A percentile compares a stretch with the other conserved stretches of the same genome.
Conservation (phyloP, 371 early-diverging fungal genomes). For the Apophysomyces ossiformis region DNA sequence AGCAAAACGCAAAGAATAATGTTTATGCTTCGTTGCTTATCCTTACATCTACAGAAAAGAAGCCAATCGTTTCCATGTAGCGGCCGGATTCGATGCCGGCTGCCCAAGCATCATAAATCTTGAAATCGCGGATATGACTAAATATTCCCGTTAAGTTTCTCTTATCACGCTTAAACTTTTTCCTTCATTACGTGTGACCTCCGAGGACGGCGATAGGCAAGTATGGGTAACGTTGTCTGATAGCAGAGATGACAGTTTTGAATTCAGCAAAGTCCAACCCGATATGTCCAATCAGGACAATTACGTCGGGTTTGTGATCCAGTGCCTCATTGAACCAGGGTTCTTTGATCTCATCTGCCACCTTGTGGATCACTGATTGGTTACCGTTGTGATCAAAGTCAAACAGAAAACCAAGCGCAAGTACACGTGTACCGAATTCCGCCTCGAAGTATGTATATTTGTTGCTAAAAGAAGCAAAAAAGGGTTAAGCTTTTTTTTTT, state of each 20-base stretch:
- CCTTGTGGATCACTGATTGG: slow-evolving; percentile 42
- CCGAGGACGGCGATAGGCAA: slow-evolving; percentile 63
- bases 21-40: not conserved
- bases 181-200: slow-evolving; percentile 48
- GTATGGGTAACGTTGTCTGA: slow-evolving; percentile 54
- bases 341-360: slow-evolving; percentile 52
- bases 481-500: not conserved
- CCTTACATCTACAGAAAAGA: slow-evolving; percentile 54
- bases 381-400: slow-evolving; percentile 53
- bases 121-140: slow-evolving; percentile 62
- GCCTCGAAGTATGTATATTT: slow-evolving; percentile 60
- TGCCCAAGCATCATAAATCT: slow-evolving; percentile 52
- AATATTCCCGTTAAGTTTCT: not conserved
- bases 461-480: slow-evolving; percentile 11
- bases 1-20: not conserved
- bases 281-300: slow-evolving; percentile 58
- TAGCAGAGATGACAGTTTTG: slow-evolving; percentile 46
- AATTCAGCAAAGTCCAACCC: slow-evolving; percentile 58
- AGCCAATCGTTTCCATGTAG: slow-evolving; percentile 65
- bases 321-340: slow-evolving; percentile 66
- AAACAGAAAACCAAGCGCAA: slow-evolving; percentile 62
- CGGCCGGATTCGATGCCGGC: slow-evolving; percentile 62
- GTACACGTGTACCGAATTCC: slow-evolving; percentile 58
- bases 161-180: not conserved
- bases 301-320: slow-evolving; percentile 54